These are phyloP conservation scores for Suillus variegatus DNA, from an alignment of 768 basidiomycete genomes.

Conservation along the genomic window DNA sequence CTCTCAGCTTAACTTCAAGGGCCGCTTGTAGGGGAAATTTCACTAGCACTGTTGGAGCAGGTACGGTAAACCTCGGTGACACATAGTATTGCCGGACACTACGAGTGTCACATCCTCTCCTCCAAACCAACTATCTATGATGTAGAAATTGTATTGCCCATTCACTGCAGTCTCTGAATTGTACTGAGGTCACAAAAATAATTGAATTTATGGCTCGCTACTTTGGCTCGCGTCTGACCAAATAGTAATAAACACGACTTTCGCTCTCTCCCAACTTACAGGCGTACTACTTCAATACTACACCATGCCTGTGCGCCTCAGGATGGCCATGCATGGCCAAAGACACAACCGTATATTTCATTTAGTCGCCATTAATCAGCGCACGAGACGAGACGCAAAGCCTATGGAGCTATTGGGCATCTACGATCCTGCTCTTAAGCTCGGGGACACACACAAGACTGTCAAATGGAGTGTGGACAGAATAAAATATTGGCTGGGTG, in stretches of 20 bases:
- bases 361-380: conserved; percentile 79
- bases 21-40: neutral
- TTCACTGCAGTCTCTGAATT: neutral
- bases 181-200: neutral
- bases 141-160: neutral
- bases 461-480: conserved; percentile 91
- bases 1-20: neutral
- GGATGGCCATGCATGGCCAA: conserved; percentile 80
- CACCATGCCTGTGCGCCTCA: conserved; percentile 81
- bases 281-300: conserved; percentile 1
- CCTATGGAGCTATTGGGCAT: conserved; percentile 87
- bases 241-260: conserved; percentile 25
- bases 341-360: conserved; percentile 79
- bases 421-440: conserved; percentile 69
- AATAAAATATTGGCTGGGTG: conserved; percentile 85
- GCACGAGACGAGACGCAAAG: conserved; percentile 74
- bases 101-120: neutral
- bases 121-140: neutral
- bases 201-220: no score
- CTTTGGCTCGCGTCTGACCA: conserved; percentile 7
- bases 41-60: neutral
- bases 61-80: neutral
- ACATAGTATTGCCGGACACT: neutral
- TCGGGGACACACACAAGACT: conserved; percentile 59
- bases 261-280: neutral